A percentile compares a stretch with the other conserved stretches of the same genome.
phyloP scores from a whole-genome alignment of 352 stramenopile genomes.

The Phytophthora hibernalis region DNA sequence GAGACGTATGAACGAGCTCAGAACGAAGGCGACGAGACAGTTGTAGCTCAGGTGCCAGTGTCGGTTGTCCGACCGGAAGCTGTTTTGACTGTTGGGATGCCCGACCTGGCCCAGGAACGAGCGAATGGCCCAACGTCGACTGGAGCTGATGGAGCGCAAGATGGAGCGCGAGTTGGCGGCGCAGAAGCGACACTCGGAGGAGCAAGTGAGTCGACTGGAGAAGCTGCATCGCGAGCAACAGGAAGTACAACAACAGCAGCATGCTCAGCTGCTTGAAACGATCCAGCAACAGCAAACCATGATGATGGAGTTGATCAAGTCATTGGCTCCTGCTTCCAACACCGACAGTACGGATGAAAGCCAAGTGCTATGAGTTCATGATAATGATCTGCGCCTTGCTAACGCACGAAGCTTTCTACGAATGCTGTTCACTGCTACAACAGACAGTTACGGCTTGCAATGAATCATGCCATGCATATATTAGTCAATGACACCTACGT shows the following conservation, averaged over 20 bases:
- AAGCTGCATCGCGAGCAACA: conserved; percentile 34
- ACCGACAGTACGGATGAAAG: background rate
- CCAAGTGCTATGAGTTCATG: no score
- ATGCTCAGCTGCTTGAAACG: conserved; percentile 30
- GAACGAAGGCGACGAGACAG: background rate
- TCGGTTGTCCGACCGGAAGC: background rate
- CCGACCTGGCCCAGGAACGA: conserved; percentile 10
- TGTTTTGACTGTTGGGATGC: background rate
- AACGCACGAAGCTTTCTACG: no score
- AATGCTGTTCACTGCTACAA: no score
- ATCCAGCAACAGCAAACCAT: conserved; percentile 41
- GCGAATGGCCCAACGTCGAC: conserved; percentile 23
- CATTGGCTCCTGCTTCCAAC: conserved; percentile 10
- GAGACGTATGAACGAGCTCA: conserved; percentile 2
- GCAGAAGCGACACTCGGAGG: conserved; percentile 35
- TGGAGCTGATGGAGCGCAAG: conserved; percentile 36
- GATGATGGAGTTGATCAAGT: conserved; percentile 40
- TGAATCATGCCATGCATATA: conserved; percentile 34
- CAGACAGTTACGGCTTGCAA: no score
- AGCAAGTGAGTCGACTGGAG: conserved; percentile 33
- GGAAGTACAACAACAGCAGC: conserved; percentile 31
- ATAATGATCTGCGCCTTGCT: no score
- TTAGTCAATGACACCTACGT: conserved; percentile 30
- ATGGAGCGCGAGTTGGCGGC: conserved; percentile 37
- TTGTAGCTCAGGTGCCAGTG: background rate